Evolutionary conservation across 805 yeast genomes (phyloP).

Genomic region (Metschnikowia peoriensis): DNA sequence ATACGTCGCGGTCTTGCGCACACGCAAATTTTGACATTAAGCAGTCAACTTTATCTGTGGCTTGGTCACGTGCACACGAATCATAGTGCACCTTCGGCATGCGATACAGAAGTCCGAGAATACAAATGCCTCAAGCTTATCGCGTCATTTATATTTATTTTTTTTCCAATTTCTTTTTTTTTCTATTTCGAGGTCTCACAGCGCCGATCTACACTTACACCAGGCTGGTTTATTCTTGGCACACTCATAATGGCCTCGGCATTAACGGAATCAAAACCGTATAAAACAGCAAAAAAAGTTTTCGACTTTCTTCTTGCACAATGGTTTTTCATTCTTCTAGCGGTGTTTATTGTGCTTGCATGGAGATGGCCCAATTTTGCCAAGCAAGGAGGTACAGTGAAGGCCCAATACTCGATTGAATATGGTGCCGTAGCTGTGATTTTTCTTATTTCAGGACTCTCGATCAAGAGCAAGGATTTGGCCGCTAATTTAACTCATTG

Average conservation of each 20-base stretch:
- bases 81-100: not conserved
- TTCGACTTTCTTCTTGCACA: constrained; percentile 39
- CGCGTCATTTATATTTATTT: not conserved
- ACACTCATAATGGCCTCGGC: not conserved
- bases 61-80: not conserved
- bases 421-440: constrained; percentile 88
- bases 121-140: not conserved
- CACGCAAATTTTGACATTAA: not conserved
- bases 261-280: constrained; percentile 1
- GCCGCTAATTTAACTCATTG: constrained; percentile 65
- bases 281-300: constrained; percentile 13
- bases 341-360: constrained; percentile 71
- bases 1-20: not conserved
- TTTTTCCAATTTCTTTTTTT: too few species aligned
- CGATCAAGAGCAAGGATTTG: constrained; percentile 66
- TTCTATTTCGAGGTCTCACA: not conserved
- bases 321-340: constrained; percentile 78
- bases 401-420: constrained; percentile 72
- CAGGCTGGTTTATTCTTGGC: not conserved
- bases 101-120: not conserved
- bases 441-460: constrained; percentile 76
- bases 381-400: constrained; percentile 72
- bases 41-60: not conserved
- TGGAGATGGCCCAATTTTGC: constrained; percentile 81
- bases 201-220: not conserved